Conservation (phyloP, 73 alveolate species). For the Paramecium tetraurelia region DNA sequence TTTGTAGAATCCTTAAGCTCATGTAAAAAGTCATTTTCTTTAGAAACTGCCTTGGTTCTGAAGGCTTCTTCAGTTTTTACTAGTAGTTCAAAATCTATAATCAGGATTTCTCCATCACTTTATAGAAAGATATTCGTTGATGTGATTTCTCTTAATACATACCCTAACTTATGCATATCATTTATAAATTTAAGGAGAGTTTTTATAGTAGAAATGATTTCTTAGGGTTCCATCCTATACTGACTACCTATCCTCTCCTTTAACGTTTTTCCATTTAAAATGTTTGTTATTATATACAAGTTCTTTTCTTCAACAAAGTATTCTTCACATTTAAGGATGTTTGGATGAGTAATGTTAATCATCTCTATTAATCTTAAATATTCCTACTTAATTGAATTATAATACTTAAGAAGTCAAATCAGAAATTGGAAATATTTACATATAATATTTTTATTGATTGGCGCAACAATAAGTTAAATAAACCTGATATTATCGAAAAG, state of each 20-base stretch:
- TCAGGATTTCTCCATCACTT: neutral
- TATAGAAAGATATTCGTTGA: neutral
- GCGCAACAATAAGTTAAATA: neutral
- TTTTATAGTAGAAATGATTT: neutral
- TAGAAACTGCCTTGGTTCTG: neutral
- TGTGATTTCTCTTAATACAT: neutral
- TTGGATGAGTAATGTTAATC: neutral
- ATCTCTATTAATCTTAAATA: neutral
- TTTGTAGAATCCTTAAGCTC: neutral
- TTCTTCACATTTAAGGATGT: neutral
- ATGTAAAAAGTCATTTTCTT: neutral
- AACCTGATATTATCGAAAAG: neutral
- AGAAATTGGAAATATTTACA: neutral
- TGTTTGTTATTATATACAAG: neutral
- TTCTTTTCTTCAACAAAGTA: neutral
- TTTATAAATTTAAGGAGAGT: neutral
- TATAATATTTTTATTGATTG: neutral
- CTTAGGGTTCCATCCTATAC: neutral
- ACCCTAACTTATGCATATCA: neutral
- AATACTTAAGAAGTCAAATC: neutral
- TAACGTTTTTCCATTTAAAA: neutral
- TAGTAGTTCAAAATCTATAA: neutral
- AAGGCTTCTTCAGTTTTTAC: neutral
- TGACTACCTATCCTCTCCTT: neutral
- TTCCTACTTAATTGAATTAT: neutral